These are phyloP conservation scores for Coprinopsis sp. DNA, from an alignment of 768 basidiomycete genomes.

Conservation along the genomic window DNA sequence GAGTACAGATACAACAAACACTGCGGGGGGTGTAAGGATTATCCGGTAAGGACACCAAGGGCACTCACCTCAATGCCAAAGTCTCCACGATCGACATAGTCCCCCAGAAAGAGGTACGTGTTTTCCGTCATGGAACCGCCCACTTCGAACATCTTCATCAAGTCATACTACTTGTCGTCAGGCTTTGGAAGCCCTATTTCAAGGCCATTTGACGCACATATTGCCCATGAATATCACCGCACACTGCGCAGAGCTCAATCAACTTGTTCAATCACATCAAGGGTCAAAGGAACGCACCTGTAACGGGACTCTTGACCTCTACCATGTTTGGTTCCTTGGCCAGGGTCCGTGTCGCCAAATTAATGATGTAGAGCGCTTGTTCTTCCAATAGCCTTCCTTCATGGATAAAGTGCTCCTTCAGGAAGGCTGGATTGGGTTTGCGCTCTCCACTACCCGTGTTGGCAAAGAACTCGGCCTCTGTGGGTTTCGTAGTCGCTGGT, in stretches of 20 bases:
- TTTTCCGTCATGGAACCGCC: slow-evolving; percentile 82
- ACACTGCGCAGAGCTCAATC: slow-evolving; percentile 52
- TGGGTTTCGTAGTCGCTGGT: slow-evolving; percentile 59
- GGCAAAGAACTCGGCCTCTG: slow-evolving; percentile 70
- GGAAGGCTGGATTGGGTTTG: slow-evolving; percentile 71
- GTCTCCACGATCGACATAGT: slow-evolving; percentile 96
- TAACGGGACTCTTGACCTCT: slow-evolving; percentile 83
- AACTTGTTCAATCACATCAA: not conserved
- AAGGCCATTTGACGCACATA: slow-evolving; percentile 51
- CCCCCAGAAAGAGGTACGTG: slow-evolving; percentile 89
- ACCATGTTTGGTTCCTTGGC: slow-evolving; percentile 81
- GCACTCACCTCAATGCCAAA: slow-evolving; percentile 60
- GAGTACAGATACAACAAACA: slow-evolving; percentile 92
- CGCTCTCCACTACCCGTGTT: slow-evolving; percentile 44
- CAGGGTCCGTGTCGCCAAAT: slow-evolving; percentile 61
- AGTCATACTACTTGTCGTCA: slow-evolving; percentile 66
- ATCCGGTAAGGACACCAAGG: not conserved
- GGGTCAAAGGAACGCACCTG: slow-evolving; percentile 51
- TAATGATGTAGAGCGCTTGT: slow-evolving; percentile 81
- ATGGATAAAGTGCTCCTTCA: slow-evolving; percentile 85
- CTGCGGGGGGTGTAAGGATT: slow-evolving; percentile 31
- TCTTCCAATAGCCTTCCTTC: slow-evolving; percentile 81
- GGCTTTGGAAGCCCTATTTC: not conserved
- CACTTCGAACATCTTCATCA: slow-evolving; percentile 97
- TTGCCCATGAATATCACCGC: slow-evolving; percentile 97